Evolutionary conservation across 805 yeast genomes (phyloP).

Genomic region (Torulaspora delbrueckii): DNA sequence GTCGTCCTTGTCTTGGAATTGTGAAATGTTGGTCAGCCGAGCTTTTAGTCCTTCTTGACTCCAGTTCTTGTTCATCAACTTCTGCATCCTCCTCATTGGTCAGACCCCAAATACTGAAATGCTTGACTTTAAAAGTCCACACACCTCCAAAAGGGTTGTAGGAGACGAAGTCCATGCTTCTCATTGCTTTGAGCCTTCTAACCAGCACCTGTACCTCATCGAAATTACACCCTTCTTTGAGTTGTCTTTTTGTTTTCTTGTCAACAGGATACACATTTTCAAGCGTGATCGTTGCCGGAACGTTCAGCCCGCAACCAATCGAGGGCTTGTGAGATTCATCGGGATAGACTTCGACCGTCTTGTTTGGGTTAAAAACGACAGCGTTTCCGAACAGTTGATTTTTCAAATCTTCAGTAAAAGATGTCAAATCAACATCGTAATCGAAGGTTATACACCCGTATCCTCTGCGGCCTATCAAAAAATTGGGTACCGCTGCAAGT

Average conservation of each 20-base stretch:
- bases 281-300: constrained; percentile 68
- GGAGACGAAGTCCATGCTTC: constrained; percentile 75
- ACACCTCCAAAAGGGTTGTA: constrained; percentile 69
- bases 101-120: constrained; percentile 93
- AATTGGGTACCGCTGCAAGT: constrained; percentile 53
- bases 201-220: constrained; percentile 46
- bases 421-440: constrained; percentile 63
- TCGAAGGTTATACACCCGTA: constrained; percentile 64
- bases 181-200: constrained; percentile 45
- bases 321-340: constrained; percentile 50
- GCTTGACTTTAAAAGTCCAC: constrained; percentile 81
- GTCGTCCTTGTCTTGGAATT: constrained; percentile 6
- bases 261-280: constrained; percentile 54
- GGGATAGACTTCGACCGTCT: constrained; percentile 60
- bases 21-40: constrained; percentile 1
- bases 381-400: constrained; percentile 39
- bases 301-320: constrained; percentile 64
- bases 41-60: constrained; percentile 21
- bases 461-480: constrained; percentile 63
- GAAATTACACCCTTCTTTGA: constrained; percentile 34
- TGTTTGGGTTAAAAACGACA: constrained; percentile 44
- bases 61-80: constrained; percentile 45
- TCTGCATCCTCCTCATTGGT: constrained; percentile 59
- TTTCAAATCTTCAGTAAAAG: constrained; percentile 40
- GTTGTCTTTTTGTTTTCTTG: constrained; percentile 27